These are phyloP conservation scores for Alloteropsis angusta DNA, from an alignment of 202 grass and related monocot species.

Conservation along the genomic window DNA sequence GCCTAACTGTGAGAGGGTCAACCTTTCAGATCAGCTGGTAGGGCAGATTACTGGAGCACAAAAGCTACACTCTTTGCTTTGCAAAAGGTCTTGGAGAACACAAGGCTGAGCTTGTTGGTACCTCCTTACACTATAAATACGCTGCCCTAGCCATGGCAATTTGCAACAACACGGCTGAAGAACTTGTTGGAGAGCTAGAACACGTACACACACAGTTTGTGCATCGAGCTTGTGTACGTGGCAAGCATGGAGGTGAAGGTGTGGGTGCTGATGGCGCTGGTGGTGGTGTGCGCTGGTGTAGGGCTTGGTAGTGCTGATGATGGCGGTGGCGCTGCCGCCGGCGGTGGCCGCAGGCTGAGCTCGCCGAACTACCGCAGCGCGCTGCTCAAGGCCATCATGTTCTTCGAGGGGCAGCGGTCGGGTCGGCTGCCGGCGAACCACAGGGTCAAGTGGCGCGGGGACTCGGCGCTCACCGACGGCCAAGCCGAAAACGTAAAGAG, in stretches of 20 bases:
- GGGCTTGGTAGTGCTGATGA: neutral
- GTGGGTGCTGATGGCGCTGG: constrained; percentile 7
- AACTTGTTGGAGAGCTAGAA: neutral
- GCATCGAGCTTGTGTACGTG: neutral
- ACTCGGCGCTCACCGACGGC: constrained; percentile 60
- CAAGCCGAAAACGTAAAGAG: constrained; percentile 29
- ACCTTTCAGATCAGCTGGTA: neutral
- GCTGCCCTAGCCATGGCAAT: neutral
- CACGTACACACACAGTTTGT: neutral
- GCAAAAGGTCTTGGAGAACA: neutral
- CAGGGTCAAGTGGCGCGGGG: constrained; percentile 34
- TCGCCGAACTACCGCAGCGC: constrained; percentile 41
- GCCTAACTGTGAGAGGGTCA: neutral
- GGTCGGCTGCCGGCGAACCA: constrained; percentile 43
- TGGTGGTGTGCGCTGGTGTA: neutral
- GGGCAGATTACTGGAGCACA: neutral
- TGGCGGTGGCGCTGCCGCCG: neutral
- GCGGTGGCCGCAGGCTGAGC: neutral
- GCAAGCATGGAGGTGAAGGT: constrained; percentile 16
- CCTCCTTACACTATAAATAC: constrained; percentile 30
- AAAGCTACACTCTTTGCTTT: constrained; percentile 12
- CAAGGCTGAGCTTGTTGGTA: neutral
- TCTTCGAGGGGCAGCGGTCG: constrained; percentile 72
- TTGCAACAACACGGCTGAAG: neutral
- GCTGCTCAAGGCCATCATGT: constrained; percentile 44